Evolutionary conservation across 805 yeast species (phyloP).

Genomic region (Hanseniaspora lindneri): DNA sequence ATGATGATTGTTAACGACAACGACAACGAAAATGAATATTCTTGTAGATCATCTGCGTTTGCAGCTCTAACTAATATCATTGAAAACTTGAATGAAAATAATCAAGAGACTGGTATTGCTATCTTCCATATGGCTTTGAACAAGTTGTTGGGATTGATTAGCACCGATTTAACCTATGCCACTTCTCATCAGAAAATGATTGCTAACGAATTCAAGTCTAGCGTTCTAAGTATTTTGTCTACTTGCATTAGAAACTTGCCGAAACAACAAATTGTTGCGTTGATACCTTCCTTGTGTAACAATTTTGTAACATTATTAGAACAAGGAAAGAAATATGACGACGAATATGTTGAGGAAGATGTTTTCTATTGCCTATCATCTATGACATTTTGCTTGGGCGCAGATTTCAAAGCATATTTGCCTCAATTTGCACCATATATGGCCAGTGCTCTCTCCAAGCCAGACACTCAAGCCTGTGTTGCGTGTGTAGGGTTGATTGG

Average conservation of each 20-base stretch:
- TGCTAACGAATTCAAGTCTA: constrained; percentile 80
- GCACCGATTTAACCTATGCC: constrained; percentile 46
- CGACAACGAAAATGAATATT: constrained; percentile 59
- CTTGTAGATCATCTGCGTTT: constrained; percentile 90
- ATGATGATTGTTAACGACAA: constrained; percentile 13
- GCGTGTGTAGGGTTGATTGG: constrained; percentile 94
- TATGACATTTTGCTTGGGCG: constrained; percentile 69
- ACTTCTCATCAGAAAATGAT: constrained; percentile 61
- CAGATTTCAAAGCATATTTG: constrained; percentile 62
- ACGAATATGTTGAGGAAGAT: constrained; percentile 66
- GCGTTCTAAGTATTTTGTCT: constrained; percentile 64
- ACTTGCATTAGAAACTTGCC: constrained; percentile 75
- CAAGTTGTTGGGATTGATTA: constrained; percentile 60
- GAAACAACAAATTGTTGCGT: constrained; percentile 36
- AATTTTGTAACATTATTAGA: constrained; percentile 45
- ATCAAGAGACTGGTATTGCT: constrained; percentile 53
- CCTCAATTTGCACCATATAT: constrained; percentile 73
- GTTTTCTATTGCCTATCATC: constrained; percentile 85
- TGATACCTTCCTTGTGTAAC: constrained; percentile 13
- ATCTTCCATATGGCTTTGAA: constrained; percentile 64
- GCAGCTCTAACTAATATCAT: constrained; percentile 83
- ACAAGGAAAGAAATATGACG: constrained; percentile 30
- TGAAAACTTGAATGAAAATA: constrained; percentile 57
- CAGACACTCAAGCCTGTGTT: constrained; percentile 69
- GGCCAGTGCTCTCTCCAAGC: constrained; percentile 64